Conservation (phyloP, 2,329 filamentous ascomycete genomes). For the Aspergillus pseudoviridinutans region DNA sequence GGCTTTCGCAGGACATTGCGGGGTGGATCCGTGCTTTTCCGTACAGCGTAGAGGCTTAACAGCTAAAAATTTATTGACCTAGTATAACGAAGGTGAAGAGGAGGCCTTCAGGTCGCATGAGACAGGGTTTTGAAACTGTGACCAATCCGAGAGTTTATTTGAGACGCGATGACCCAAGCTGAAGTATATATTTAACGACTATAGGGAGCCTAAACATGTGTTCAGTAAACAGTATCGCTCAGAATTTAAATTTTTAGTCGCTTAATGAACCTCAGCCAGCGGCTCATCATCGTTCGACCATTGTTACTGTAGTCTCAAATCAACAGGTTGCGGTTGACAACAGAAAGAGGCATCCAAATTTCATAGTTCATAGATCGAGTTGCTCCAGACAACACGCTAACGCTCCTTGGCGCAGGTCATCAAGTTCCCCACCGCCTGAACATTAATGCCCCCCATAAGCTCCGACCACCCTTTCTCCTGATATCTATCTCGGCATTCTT, state of each 20-base stretch:
- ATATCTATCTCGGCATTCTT: not conserved
- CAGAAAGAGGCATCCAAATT: not conserved
- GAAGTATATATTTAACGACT: not conserved
- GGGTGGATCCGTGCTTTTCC: not conserved
- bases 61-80: not conserved
- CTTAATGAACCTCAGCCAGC: not conserved
- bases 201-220: not conserved
- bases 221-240: not conserved
- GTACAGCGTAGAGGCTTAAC: not conserved
- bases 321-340: not conserved
- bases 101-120: not conserved
- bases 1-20: not conserved
- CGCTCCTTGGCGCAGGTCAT: slow-evolving; percentile 27
- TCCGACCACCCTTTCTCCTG: slow-evolving; percentile 1
- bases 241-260: not conserved
- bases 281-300: not conserved
- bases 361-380: not conserved
- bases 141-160: not conserved
- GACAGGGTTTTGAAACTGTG: not conserved
- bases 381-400: slow-evolving; percentile 8
- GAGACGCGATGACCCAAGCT: not conserved
- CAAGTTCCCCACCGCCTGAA: slow-evolving; percentile 19
- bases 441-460: slow-evolving; percentile 8
- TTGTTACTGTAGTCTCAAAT: not conserved
- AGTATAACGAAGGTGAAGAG: not conserved